These are phyloP conservation scores for Salinomyces thailandicus DNA, from an alignment of 2,329 filamentous ascomycete genomes.

Conservation along the genomic window DNA sequence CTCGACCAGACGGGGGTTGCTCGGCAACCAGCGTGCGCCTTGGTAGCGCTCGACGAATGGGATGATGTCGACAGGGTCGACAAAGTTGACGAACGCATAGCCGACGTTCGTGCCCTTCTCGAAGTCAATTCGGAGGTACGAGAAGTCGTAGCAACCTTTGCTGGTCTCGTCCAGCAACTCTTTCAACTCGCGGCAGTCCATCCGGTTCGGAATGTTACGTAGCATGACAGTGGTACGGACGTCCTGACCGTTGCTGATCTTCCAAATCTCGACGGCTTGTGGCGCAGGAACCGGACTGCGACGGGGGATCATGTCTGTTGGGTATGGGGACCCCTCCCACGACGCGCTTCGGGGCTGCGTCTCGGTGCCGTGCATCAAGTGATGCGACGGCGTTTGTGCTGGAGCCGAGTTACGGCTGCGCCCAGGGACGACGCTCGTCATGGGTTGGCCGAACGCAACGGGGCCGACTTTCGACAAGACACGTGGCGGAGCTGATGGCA, in stretches of 20 bases:
- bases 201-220: conserved; percentile 86
- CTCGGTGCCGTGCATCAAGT: conserved; percentile 2
- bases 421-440: not conserved
- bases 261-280: conserved; percentile 30
- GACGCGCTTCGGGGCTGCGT: conserved; percentile 2
- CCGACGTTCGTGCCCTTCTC: conserved; percentile 57
- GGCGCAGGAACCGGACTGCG: conserved; percentile 13
- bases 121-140: conserved; percentile 76
- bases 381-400: conserved; percentile 4
- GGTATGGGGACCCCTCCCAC: conserved; percentile 9
- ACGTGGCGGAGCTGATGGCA: conserved; percentile 1
- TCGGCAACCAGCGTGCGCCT: conserved; percentile 54
- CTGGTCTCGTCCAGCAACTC: conserved; percentile 66
- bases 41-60: conserved; percentile 48
- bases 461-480: conserved; percentile 10
- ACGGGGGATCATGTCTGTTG: not conserved
- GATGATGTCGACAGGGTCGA: conserved; percentile 64
- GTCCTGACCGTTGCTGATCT: conserved; percentile 34
- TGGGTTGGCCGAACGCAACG: not conserved
- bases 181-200: conserved; percentile 58
- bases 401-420: conserved; percentile 6
- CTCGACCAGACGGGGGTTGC: conserved; percentile 50
- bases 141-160: conserved; percentile 80
- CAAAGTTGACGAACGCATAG: conserved; percentile 95
- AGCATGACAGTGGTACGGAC: conserved; percentile 63